Percentiles rank a stretch among this genome's conserved stretches.
Evolutionary conservation across 192 early-diverging fungal species (phyloP).

Genomic region (Phycomyces nitens): DNA sequence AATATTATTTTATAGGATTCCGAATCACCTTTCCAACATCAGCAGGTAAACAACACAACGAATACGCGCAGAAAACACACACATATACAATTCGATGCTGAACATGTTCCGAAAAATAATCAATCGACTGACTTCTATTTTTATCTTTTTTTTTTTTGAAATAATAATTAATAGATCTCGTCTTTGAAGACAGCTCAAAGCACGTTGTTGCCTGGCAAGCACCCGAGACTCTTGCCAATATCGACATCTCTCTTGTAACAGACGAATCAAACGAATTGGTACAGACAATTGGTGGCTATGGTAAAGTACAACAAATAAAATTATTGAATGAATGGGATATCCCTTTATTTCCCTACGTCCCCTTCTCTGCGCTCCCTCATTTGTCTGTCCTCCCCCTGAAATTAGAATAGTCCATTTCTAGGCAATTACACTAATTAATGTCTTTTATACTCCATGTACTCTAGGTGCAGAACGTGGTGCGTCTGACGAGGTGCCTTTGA

Average conservation of each 20-base stretch:
- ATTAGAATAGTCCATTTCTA: background rate
- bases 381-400: background rate
- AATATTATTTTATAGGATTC: background rate
- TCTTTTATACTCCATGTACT: background rate
- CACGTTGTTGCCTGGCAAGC: conserved; percentile 18
- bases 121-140: background rate
- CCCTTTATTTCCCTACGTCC: background rate
- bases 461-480: conserved; percentile 10
- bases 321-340: too few relatives aligned
- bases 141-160: conserved; percentile 6
- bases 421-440: background rate
- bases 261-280: background rate
- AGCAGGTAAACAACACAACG: background rate
- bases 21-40: conserved; percentile 1
- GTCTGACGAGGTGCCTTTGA: conserved; percentile 4
- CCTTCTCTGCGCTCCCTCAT: background rate
- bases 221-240: background rate
- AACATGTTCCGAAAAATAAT: too few relatives aligned
- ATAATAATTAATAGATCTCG: background rate
- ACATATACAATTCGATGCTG: too few relatives aligned
- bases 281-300: conserved; percentile 1
- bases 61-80: too few relatives aligned
- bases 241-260: conserved; percentile 1
- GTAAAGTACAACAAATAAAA: conserved; percentile 2
- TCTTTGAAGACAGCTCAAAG: conserved; percentile 7